Base-by-base conservation (phyloP, 1,284 basidiomycete species). In the Macrocystidia cucumis region DNA sequence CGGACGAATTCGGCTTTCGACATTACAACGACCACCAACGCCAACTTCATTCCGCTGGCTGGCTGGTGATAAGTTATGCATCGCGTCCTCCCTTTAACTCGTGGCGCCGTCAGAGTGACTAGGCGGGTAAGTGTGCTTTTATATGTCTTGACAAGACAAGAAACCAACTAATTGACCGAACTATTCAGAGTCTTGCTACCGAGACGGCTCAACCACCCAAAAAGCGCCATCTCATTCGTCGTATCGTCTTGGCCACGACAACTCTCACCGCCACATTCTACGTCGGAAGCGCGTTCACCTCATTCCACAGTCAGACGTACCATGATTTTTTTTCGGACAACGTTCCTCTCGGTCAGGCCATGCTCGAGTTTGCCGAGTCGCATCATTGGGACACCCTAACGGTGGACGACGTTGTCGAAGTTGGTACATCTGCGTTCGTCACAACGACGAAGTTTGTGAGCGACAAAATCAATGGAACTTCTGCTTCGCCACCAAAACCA, bases 281-380 rank as follows among this genome's bases (percentile, higher is more conserved):
- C 62, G 64, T 79, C 44, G 79, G 78, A 39, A 85, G 84, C 59
- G 68, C 79, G 13, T 85, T 88, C 52, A 63, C 76, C 42, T 74
- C 86, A 14, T 81, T 82, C 66, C 71, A 80, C 49, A 78, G 74
- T 54, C 77, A 78, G 45, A 57, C 65, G 4, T 89, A 88, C 65
- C 78, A 82, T 55, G 79, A 90, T 49, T 70, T 91, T 52, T 92
- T 92, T 65, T 69, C 78, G 42, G 79, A 86, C 50, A 67, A 75
- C 41, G 78, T 91, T 32, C 91, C 90, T 3, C 62, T 82, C 19
- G 92, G 82, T 28, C 74, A 85, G 47, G 52, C 68, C 14, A 69
- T 95, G 53, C 69, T 93, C 24, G 80, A 91, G 42, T 87, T 78
- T 51, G 84, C 83, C 5, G 88, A 93, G 55, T 69, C 77, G 29